Evolutionary conservation across 306 rosid species (phyloP), one percentile per base, ranked within the genome.

Genomic region (Sesbania bispinosa): DNA sequence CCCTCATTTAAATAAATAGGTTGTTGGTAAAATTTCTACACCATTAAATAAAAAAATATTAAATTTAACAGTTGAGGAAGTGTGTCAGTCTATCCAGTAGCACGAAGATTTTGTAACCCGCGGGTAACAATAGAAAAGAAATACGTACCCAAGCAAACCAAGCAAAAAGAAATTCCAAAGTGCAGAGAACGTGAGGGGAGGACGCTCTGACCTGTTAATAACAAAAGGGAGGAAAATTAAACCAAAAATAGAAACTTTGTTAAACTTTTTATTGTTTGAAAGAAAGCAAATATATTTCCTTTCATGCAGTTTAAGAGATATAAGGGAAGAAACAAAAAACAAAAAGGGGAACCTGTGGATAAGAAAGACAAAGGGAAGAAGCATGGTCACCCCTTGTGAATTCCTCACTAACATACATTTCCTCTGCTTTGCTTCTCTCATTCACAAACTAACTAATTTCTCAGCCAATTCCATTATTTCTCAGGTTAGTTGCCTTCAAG

Each of bases 401-500:
- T n/a, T n/a, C n/a, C n/a, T n/a, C n/a, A n/a, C n/a, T n/a, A n/a
- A n/a, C n/a, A n/a, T n/a, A n/a, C n/a, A n/a, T n/a, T n/a, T n/a
- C n/a, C n/a, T n/a, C n/a, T n/a, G n/a, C n/a, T n/a, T n/a, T n/a
- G n/a, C n/a, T n/a, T n/a, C n/a, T n/a, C n/a, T n/a, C n/a, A n/a
- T n/a, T n/a, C n/a, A n/a, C n/a, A n/a, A n/a, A n/a, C n/a, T n/a
- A n/a, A n/a, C n/a, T n/a, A n/a, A n/a, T n/a, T n/a, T n/a, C n/a
- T n/a, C n/a, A n/a, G n/a, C 78, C 83, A 54, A 27, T 71, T 74
- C 79, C 90, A 66, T 77, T 78, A 55, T 76, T 77, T 71, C 71
- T 74, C 48, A 77, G 30, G 75, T 63, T 73, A 51, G 81, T 58
- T 66, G 60, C 78, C 32, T 85, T 77, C 33, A 58, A 71, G 45